These are phyloP conservation scores for Lipomyces yarrowii DNA, from an alignment of 1,139 yeast species.

Conservation along the genomic window DNA sequence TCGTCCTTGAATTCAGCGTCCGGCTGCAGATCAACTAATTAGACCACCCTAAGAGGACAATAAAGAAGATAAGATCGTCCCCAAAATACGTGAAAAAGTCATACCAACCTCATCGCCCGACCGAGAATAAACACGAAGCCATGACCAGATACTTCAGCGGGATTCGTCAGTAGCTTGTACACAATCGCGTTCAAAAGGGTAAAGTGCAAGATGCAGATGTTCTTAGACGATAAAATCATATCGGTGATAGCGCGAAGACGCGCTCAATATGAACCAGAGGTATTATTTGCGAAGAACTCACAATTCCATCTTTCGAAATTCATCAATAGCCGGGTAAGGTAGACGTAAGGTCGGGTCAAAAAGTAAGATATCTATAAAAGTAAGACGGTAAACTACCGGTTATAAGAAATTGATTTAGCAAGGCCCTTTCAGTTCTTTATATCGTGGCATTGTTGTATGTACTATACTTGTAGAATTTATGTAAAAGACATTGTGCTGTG, in stretches of 20 bases:
- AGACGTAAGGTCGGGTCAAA: too few species aligned
- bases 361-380: too few species aligned
- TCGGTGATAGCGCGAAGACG: neutral
- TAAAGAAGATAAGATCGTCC: neutral
- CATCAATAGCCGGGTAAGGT: neutral
- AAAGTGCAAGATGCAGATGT: conserved; percentile 50
- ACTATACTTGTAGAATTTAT: too few species aligned
- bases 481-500: too few species aligned
- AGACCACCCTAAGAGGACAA: neutral
- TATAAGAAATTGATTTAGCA: too few species aligned
- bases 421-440: too few species aligned
- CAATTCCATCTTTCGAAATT: too few species aligned
- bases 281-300: neutral
- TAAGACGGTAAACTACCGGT: too few species aligned
- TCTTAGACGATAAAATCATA: conserved; percentile 47
- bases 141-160: conserved; percentile 24
- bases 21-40: conserved; percentile 13
- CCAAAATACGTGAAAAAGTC: neutral
- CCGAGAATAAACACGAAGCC: conserved; percentile 29
- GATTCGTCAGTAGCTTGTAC: conserved; percentile 28
- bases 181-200: conserved; percentile 46
- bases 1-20: conserved; percentile 23
- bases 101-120: conserved; percentile 28
- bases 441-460: too few species aligned
- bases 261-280: neutral